These are phyloP conservation scores for Orobanche coerulescens DNA, from an alignment of 257 asterid species.

Conservation along the genomic window DNA sequence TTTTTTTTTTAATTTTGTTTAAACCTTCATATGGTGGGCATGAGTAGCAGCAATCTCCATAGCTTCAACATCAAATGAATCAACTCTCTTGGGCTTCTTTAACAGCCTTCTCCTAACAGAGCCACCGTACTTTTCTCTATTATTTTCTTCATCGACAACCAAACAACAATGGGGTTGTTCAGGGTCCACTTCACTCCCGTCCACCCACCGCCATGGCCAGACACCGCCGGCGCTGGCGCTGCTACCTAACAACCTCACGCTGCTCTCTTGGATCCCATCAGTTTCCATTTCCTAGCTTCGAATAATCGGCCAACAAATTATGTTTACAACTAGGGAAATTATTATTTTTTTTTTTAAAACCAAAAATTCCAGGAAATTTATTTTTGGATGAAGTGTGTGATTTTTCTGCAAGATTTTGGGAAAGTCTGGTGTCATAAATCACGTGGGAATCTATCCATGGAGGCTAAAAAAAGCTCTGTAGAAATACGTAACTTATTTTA, in stretches of 20 bases:
- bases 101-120: slow-evolving; percentile 64
- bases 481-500: neutral
- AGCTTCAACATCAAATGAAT: slow-evolving; percentile 90
- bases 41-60: slow-evolving; percentile 62
- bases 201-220: slow-evolving; percentile 75
- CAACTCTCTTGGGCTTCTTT: slow-evolving; percentile 66
- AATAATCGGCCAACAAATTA: neutral
- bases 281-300: slow-evolving; percentile 33
- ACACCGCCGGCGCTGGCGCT: slow-evolving; percentile 31
- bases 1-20: neutral
- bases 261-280: slow-evolving; percentile 62
- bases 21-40: slow-evolving; percentile 58
- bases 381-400: neutral
- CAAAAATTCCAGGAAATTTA: slow-evolving; percentile 14
- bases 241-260: slow-evolving; percentile 47
- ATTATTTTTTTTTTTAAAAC: neutral
- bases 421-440: neutral
- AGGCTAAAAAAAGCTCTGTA: neutral
- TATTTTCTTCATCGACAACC: slow-evolving; percentile 32
- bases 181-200: slow-evolving; percentile 89
- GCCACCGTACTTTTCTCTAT: slow-evolving; percentile 58
- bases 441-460: slow-evolving; percentile 5
- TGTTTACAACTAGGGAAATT: too few species aligned
- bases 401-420: neutral
- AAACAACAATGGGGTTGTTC: slow-evolving; percentile 53